Evolutionary conservation across 345 rosid species (phyloP).

Genomic region (Hypericum perforatum): DNA sequence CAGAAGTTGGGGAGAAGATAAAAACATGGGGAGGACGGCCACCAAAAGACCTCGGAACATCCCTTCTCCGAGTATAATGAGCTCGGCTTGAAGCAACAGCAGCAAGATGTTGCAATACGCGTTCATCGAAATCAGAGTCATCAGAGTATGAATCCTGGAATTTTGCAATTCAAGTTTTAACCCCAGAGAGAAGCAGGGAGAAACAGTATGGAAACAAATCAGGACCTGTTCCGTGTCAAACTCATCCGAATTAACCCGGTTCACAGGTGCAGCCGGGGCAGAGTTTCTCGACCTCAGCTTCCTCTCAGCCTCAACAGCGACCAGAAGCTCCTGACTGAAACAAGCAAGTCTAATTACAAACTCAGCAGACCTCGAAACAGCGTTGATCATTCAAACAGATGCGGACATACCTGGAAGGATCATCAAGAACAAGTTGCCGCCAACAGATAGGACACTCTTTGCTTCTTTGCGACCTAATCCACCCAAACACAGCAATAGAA

Average conservation of each 20-base stretch:
- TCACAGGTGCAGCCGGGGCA: constrained; percentile 22
- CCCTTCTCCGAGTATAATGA: constrained; percentile 45
- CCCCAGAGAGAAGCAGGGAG: neutral
- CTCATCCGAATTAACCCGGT: constrained; percentile 21
- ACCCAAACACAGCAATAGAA: neutral
- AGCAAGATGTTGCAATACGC: constrained; percentile 52
- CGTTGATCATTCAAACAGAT: neutral
- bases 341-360: neutral
- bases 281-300: constrained; percentile 31
- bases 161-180: neutral
- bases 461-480: constrained; percentile 86
- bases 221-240: constrained; percentile 46
- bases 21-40: constrained; percentile 27
- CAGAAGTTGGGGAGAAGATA: constrained; percentile 22
- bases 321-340: constrained; percentile 76
- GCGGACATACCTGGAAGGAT: constrained; percentile 50
- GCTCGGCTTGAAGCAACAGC: constrained; percentile 39
- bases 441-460: constrained; percentile 91
- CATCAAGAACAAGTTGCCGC: constrained; percentile 57
- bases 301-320: constrained; percentile 60
- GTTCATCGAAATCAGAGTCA: constrained; percentile 52
- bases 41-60: constrained; percentile 34
- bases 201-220: constrained; percentile 7
- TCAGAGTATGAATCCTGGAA: constrained; percentile 49
- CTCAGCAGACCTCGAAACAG: constrained; percentile 1